Evolutionary conservation across 495 filamentous ascomycete genomes (phyloP), one percentile per base, ranked within the genome.

Genomic region (Glonium stellatum): DNA sequence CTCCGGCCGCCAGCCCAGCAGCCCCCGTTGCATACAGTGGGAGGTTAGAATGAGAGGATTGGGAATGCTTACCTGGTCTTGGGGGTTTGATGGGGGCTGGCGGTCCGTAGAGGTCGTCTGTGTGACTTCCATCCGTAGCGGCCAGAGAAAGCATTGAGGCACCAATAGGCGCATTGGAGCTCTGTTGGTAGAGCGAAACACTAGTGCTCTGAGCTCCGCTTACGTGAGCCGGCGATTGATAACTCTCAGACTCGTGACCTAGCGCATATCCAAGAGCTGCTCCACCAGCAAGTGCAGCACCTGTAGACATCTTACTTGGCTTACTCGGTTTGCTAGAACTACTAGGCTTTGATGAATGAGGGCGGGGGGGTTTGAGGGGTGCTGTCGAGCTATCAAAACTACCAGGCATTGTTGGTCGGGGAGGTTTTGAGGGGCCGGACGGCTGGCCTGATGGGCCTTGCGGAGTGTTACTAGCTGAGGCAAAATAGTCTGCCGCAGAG

Each of bases 21-120:
- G 72, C 77, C 44, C 76, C 78, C 51, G 76, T 77, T 58, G 74
- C 70, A 69, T 79, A 78, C 10, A 78, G 54, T 22, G 77, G 71
- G 35, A 74, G 64, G 63, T 77, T 75, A 64, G 76, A 70, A 55
- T 75, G 61, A 57, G 69, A 66, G 58, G 73, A 69, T 59, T 55
- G 34, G 61, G 61, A 41, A 62, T 69, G 61, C 23, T 64, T 64
- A 22, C 62, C 62, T 42, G 62, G 65, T 18, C 65, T 47, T 42
- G 65, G 62, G 0, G 65, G 65, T 37, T 62, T 65, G 6, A 55
- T 62, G 12, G 65, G 65, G 10, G 39, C 41, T 42, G 37, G 52
- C 22, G 15, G 55, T 18, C 48, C 23, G n/a, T 51, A 51, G 23
- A 15, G 13, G 48, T 31, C 19, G 15, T 8, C 18, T 8, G 48